Evolutionary conservation across 768 basidiomycete genomes (phyloP).

Genomic region (Rhizopogon roseolus): DNA sequence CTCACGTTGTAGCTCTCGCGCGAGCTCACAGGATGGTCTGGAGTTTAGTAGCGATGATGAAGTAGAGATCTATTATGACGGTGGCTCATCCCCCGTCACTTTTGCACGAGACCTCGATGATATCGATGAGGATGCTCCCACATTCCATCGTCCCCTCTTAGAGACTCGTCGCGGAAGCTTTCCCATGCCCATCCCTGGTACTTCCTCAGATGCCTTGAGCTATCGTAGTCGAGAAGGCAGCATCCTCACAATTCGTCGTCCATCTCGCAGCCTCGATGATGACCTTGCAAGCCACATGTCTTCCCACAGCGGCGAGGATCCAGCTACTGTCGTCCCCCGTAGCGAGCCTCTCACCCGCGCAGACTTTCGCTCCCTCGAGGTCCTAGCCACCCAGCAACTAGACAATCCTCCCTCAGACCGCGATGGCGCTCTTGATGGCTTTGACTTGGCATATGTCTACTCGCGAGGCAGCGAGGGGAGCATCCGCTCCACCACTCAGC

Average conservation of each 20-base stretch:
- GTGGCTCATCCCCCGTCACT: slow-evolving; percentile 31
- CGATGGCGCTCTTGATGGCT: slow-evolving; percentile 25
- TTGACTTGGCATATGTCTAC: slow-evolving; percentile 43
- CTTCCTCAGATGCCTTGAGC: slow-evolving; percentile 16
- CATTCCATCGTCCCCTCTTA: slow-evolving; percentile 13
- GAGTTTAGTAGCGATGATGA: slow-evolving; percentile 49
- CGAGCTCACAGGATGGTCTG: slow-evolving; percentile 27
- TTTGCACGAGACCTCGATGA: slow-evolving; percentile 33
- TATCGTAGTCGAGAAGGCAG: slow-evolving; percentile 53
- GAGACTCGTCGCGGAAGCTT: slow-evolving; percentile 47
- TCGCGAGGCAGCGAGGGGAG: slow-evolving; percentile 27
- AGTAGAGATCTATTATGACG: slow-evolving; percentile 35
- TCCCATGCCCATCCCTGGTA: slow-evolving; percentile 56
- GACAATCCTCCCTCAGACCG: background rate
- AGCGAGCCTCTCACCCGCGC: slow-evolving; percentile 37
- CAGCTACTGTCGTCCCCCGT: slow-evolving; percentile 35
- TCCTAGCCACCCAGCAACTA: slow-evolving; percentile 24
- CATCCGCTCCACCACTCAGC: slow-evolving; percentile 26
- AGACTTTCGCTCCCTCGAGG: slow-evolving; percentile 54
- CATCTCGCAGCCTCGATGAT: slow-evolving; percentile 59
- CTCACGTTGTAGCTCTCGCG: slow-evolving; percentile 34
- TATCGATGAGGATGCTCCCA: slow-evolving; percentile 19
- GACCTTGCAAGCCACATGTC: slow-evolving; percentile 22
- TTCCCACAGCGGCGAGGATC: slow-evolving; percentile 16
- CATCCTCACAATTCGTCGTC: slow-evolving; percentile 52